Percentiles rank a stretch among this genome's conserved stretches.
phyloP scores from a whole-genome alignment of 306 rosid genomes.

The Clitoria ternatea region DNA sequence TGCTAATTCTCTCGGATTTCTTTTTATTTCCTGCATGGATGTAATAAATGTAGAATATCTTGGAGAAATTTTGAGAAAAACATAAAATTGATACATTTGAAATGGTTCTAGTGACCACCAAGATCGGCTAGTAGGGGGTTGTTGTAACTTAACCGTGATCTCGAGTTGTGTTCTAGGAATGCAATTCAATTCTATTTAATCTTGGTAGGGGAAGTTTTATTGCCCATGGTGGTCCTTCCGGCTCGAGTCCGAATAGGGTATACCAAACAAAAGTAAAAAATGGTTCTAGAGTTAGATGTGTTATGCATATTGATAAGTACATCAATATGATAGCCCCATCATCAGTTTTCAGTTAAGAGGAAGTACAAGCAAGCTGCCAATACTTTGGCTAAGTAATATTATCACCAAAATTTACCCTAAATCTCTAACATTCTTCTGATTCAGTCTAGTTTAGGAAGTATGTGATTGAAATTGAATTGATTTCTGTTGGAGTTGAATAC shows the following conservation, averaged over 20 bases:
- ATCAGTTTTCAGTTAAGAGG: neutral
- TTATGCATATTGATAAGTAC: conserved; percentile 5
- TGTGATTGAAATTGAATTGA: neutral
- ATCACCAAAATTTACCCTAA: neutral
- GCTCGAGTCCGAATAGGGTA: no score
- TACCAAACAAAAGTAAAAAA: no score
- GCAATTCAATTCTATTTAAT: no score
- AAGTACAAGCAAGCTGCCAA: neutral
- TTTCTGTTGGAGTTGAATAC: neutral
- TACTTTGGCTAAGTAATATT: neutral
- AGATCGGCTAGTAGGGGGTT: no score
- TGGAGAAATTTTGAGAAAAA: neutral
- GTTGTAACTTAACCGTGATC: no score
- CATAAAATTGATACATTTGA: conserved; percentile 3
- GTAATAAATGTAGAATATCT: neutral
- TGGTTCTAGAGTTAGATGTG: neutral
- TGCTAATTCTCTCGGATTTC: neutral
- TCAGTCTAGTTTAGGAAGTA: conserved; percentile 1
- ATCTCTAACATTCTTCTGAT: neutral
- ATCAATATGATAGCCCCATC: neutral
- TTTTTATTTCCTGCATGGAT: neutral
- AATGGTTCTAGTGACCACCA: neutral
- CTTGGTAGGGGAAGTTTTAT: no score
- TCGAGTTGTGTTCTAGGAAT: no score
- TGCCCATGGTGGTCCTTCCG: no score